Evolutionary conservation across 768 basidiomycete species (phyloP).

Genomic region (Boletus speciosus): DNA sequence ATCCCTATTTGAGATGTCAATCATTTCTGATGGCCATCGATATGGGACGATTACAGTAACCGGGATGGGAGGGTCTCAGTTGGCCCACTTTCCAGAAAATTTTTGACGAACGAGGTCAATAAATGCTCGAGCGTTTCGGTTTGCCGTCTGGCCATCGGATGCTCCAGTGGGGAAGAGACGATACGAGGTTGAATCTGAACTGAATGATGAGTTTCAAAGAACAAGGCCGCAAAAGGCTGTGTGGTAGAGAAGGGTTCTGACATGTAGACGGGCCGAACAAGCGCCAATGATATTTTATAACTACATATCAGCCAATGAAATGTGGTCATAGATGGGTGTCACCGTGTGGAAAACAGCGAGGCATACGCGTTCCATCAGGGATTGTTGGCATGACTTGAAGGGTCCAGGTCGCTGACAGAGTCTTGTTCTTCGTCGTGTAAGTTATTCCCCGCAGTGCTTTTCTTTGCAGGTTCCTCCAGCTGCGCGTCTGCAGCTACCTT

Average conservation of each 20-base stretch:
- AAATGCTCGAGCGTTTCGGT: background rate
- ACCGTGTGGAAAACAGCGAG: background rate
- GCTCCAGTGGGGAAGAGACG: background rate
- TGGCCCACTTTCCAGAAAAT: conserved; percentile 29
- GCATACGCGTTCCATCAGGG: background rate
- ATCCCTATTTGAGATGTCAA: conserved; percentile 15
- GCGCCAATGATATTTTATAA: too few relatives aligned
- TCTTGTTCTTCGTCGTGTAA: too few relatives aligned
- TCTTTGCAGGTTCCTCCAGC: background rate
- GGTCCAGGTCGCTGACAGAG: too few relatives aligned
- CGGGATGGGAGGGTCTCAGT: conserved; percentile 30
- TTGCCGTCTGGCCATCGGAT: background rate
- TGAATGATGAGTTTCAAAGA: background rate
- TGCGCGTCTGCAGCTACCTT: background rate
- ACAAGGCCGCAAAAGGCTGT: background rate
- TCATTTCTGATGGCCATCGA: background rate
- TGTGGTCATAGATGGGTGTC: background rate
- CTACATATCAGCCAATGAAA: background rate
- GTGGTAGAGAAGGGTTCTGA: background rate
- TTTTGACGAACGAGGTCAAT: conserved; percentile 10
- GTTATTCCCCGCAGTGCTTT: too few relatives aligned
- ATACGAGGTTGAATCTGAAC: background rate
- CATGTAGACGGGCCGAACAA: background rate
- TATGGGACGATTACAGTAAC: conserved; percentile 14
- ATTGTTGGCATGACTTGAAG: background rate